Evolutionary conservation across 164 flowering plant species (phyloP).

Genomic region (Berberis vulgaris): DNA sequence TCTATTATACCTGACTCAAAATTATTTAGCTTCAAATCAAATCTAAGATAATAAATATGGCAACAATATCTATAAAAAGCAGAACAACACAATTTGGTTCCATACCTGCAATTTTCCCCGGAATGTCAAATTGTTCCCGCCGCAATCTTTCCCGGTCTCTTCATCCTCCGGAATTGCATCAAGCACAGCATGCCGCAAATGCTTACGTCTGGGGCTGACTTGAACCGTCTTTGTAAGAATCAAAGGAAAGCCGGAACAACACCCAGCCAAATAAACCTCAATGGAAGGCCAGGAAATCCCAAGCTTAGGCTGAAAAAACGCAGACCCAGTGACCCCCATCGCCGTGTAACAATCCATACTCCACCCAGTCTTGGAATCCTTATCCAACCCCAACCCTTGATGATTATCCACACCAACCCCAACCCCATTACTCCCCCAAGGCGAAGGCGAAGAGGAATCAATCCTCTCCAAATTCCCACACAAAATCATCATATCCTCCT

Average conservation of each 20-base stretch:
- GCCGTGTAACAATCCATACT: constrained; percentile 67
- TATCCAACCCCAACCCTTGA: constrained; percentile 15
- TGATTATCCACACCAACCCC: constrained; percentile 8
- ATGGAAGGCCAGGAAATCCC: constrained; percentile 58
- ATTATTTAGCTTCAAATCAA: too few species aligned
- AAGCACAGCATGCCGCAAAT: constrained; percentile 32
- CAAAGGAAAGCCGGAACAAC: constrained; percentile 68
- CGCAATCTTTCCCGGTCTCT: constrained; percentile 43
- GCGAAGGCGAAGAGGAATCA: constrained; percentile 16
- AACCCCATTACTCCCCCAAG: constrained; percentile 20
- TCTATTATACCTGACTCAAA: too few species aligned
- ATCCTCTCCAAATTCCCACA: constrained; percentile 71
- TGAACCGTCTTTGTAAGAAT: constrained; percentile 68
- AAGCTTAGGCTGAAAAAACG: constrained; percentile 52
- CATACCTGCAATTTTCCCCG: constrained; percentile 41
- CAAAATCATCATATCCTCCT: constrained; percentile 40
- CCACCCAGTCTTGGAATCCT: constrained; percentile 53
- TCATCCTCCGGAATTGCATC: constrained; percentile 92
- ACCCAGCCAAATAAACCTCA: constrained; percentile 90
- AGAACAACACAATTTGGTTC: too few species aligned
- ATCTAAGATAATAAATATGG: too few species aligned
- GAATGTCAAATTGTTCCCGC: constrained; percentile 21
- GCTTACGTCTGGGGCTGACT: constrained; percentile 56
- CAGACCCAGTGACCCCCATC: constrained; percentile 24
- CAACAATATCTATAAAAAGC: too few species aligned